Evolutionary conservation across 768 basidiomycete genomes (phyloP).

Genomic region (Pisolithus tinctorius): DNA sequence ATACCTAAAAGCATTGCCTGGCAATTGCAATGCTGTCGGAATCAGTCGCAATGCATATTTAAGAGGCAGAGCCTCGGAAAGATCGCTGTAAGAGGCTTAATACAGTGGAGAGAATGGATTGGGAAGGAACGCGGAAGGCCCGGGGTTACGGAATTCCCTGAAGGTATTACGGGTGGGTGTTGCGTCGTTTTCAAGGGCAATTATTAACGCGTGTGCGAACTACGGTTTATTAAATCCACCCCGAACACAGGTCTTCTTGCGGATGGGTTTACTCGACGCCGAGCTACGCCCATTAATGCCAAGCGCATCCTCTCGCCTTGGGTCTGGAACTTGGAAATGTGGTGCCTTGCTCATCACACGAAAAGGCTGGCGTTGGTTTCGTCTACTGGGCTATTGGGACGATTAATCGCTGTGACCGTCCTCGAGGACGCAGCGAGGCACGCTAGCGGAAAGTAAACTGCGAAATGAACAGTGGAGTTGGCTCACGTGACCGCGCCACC

Average conservation of each 20-base stretch:
- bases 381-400: too few relatives aligned
- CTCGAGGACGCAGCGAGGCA: slow-evolving; percentile 21
- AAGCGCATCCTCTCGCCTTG: too few relatives aligned
- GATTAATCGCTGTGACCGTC: not conserved
- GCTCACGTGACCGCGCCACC: not conserved
- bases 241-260: too few relatives aligned
- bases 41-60: not conserved
- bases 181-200: not conserved
- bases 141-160: not conserved
- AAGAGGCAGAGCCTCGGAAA: not conserved
- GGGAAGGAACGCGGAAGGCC: not conserved
- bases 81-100: not conserved
- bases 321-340: too few relatives aligned
- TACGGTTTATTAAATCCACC: too few relatives aligned
- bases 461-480: not conserved
- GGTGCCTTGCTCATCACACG: too few relatives aligned
- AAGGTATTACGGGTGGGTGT: not conserved
- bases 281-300: too few relatives aligned
- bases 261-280: too few relatives aligned
- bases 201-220: too few relatives aligned
- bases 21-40: not conserved
- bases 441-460: slow-evolving; percentile 2
- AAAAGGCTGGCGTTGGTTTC: too few relatives aligned
- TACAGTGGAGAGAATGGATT: not conserved
- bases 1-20: not conserved